Evolutionary conservation across 805 yeast species (phyloP).

Genomic region (Metschnikowia lochheadii): DNA sequence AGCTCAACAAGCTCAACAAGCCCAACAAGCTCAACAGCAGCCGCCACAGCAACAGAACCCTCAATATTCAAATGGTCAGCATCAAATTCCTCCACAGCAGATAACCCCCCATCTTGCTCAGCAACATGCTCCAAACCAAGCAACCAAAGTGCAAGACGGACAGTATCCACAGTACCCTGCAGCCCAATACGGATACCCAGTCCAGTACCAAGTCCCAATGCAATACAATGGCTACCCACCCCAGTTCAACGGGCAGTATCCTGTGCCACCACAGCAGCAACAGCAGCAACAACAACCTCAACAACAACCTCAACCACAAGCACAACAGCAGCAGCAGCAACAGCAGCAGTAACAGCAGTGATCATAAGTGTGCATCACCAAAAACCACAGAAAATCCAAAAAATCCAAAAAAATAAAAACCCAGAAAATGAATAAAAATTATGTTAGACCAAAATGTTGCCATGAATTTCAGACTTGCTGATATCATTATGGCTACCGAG

Average conservation of each 20-base stretch:
- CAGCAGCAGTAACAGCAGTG: neutral
- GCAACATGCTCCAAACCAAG: slow-evolving; percentile 5
- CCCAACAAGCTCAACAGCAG: neutral
- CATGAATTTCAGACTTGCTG: neutral
- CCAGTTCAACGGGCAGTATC: slow-evolving; percentile 21
- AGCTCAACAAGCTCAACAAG: neutral
- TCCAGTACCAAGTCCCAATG: slow-evolving; percentile 18
- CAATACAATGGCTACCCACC: slow-evolving; percentile 28
- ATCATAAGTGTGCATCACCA: slow-evolving; percentile 1
- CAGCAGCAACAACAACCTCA: neutral
- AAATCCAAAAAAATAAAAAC: slow-evolving; percentile 4
- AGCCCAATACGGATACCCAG: slow-evolving; percentile 19
- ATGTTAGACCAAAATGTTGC: neutral
- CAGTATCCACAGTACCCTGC: slow-evolving; percentile 14
- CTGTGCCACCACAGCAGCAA: slow-evolving; percentile 22
- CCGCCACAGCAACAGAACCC: neutral
- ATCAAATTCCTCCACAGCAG: slow-evolving; percentile 12
- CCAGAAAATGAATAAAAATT: neutral
- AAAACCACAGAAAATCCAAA: slow-evolving; percentile 5
- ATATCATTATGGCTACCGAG: neutral
- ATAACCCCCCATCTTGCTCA: slow-evolving; percentile 2
- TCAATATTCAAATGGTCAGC: slow-evolving; percentile 4
- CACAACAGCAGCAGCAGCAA: slow-evolving; percentile 10
- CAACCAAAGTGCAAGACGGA: slow-evolving; percentile 8
- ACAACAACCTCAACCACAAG: slow-evolving; percentile 15